Conservation (phyloP, 2,329 filamentous ascomycete species). For the Pseudopyricularia cyperi region DNA sequence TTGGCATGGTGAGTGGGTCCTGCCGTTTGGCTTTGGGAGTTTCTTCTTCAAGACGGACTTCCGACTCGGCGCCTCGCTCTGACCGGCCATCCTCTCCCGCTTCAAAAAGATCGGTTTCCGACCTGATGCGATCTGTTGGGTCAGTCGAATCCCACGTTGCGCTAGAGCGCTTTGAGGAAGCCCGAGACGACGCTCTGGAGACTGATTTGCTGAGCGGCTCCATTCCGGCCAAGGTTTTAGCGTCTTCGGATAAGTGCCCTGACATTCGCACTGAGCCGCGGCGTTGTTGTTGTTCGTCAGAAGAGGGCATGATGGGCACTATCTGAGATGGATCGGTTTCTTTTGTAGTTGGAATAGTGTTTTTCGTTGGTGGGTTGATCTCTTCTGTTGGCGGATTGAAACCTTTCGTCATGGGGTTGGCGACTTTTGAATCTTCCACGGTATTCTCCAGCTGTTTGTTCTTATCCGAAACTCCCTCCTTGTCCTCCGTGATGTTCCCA, state of each 20-base stretch:
- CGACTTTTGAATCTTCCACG: background rate
- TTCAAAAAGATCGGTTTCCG: conserved; percentile 43
- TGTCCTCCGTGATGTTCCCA: too few relatives aligned
- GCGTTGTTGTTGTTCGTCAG: background rate
- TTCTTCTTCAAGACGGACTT: conserved; percentile 24
- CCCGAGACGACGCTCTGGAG: conserved; percentile 27
- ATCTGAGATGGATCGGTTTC: too few relatives aligned
- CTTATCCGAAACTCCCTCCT: background rate
- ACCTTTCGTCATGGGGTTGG: too few relatives aligned
- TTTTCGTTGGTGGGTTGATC: background rate
- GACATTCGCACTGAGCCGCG: background rate
- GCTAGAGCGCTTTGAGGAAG: conserved; percentile 34
- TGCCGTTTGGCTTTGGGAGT: conserved; percentile 32
- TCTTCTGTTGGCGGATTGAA: background rate
- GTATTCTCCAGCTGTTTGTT: background rate
- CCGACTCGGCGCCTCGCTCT: conserved; percentile 33
- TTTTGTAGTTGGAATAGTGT: background rate
- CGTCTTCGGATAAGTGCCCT: background rate
- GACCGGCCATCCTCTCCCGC: conserved; percentile 36
- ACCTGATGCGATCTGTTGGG: conserved; percentile 42
- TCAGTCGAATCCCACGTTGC: conserved; percentile 36
- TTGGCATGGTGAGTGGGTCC: conserved; percentile 31
- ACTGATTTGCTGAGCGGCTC: background rate
- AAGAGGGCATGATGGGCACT: background rate
- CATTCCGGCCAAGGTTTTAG: background rate